These are phyloP conservation scores for Hortiboletus rubellus DNA, from an alignment of 1,284 basidiomycete genomes.

Conservation along the genomic window DNA sequence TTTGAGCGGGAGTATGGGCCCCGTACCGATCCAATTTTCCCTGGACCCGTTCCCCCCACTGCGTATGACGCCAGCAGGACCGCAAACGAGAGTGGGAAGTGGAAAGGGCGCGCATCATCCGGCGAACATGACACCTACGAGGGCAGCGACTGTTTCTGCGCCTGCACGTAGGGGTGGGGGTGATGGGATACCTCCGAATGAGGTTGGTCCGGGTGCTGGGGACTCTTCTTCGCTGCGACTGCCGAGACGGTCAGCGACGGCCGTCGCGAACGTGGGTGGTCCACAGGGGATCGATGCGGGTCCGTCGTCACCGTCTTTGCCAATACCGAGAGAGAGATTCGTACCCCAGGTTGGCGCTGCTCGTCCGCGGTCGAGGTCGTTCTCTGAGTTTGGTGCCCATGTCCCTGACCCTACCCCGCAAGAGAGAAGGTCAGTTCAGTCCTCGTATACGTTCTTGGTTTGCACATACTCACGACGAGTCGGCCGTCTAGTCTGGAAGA, in stretches of 20 bases:
- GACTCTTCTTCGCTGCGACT: constrained; percentile 10
- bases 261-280: neutral
- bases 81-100: neutral
- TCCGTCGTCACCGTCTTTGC: constrained; percentile 6
- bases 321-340: constrained; percentile 61
- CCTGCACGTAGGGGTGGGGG: constrained; percentile 26
- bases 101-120: neutral
- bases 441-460: neutral
- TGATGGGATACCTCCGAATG: neutral
- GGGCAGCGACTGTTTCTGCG: constrained; percentile 35
- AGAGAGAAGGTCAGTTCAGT: constrained; percentile 25
- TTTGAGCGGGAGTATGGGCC: constrained; percentile 50
- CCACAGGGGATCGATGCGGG: neutral
- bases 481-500: constrained; percentile 26
- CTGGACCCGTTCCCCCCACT: constrained; percentile 52
- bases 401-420: neutral
- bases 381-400: constrained; percentile 59
- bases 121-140: constrained; percentile 19
- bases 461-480: neutral
- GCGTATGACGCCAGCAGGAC: constrained; percentile 4
- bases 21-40: constrained; percentile 66
- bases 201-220: neutral
- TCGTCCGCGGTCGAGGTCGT: constrained; percentile 70
- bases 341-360: constrained; percentile 51
- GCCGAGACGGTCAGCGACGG: constrained; percentile 18